phyloP scores from a whole-genome alignment of 495 filamentous ascomycete genomes.

The Chaetomidium leptoderma region DNA sequence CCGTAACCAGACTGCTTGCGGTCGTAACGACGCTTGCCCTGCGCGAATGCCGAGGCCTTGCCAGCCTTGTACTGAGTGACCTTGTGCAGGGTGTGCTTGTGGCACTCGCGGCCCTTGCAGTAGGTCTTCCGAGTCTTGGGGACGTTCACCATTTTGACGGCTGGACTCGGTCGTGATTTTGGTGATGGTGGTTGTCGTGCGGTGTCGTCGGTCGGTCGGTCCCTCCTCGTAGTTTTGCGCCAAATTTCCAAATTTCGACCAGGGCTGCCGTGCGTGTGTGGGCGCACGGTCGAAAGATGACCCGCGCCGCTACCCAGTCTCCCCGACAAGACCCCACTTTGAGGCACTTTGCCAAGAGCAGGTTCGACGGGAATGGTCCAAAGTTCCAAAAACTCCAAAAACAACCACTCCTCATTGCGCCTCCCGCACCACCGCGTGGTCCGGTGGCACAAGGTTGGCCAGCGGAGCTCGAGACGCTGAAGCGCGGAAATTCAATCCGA shows the following conservation, averaged over 20 bases:
- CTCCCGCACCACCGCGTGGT: too few species aligned
- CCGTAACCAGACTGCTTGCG: slow-evolving; percentile 99
- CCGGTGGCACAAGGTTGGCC: too few species aligned
- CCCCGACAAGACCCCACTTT: neutral
- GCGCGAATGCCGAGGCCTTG: slow-evolving; percentile 86
- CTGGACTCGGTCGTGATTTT: slow-evolving; percentile 28
- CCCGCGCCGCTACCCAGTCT: slow-evolving; percentile 17
- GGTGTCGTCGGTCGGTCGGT: slow-evolving; percentile 26
- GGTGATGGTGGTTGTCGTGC: slow-evolving; percentile 27
- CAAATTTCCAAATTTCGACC: slow-evolving; percentile 34
- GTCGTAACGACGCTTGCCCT: slow-evolving; percentile 99
- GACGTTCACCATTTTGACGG: slow-evolving; percentile 44
- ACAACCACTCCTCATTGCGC: too few species aligned
- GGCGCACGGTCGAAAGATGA: slow-evolving; percentile 28
- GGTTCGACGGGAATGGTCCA: too few species aligned
- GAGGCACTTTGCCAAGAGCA: neutral
- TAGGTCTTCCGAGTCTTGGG: slow-evolving; percentile 49
- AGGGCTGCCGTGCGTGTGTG: slow-evolving; percentile 29
- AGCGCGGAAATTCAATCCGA: too few species aligned
- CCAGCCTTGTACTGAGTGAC: slow-evolving; percentile 89
- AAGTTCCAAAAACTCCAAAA: too few species aligned
- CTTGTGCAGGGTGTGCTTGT: slow-evolving; percentile 92
- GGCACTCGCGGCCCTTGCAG: slow-evolving; percentile 93
- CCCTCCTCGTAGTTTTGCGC: slow-evolving; percentile 24
- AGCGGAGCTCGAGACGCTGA: too few species aligned